These are phyloP conservation scores for Saxispiralis lemnorum DNA, from an alignment of 495 filamentous ascomycete species.

Conservation along the genomic window DNA sequence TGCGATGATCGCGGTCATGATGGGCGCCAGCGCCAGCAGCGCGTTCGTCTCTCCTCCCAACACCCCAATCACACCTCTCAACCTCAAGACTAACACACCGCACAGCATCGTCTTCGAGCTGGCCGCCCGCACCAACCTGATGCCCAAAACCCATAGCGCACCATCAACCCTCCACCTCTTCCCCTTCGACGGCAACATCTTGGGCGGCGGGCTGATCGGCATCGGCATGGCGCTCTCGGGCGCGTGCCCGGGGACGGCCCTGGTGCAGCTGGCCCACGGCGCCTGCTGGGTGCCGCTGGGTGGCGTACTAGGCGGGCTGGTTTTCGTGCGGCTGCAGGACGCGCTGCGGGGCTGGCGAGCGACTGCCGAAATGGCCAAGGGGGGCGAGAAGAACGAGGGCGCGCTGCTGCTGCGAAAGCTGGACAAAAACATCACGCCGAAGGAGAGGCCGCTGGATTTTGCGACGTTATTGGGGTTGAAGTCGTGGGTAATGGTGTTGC, in stretches of 20 bases:
- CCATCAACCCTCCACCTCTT: conserved; percentile 24
- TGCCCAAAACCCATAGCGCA: background rate
- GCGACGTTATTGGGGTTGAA: no score
- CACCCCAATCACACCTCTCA: no score
- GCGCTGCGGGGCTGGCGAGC: conserved; percentile 1
- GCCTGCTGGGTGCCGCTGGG: conserved; percentile 11
- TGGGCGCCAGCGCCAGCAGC: conserved; percentile 35
- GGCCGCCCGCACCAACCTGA: background rate
- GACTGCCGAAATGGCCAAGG: no score
- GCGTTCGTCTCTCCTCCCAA: conserved; percentile 27
- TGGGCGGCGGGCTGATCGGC: conserved; percentile 37
- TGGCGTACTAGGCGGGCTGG: conserved; percentile 10
- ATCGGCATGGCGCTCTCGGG: conserved; percentile 37
- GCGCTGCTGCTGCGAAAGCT: background rate
- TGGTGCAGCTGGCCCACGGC: conserved; percentile 31
- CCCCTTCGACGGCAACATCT: conserved; percentile 35
- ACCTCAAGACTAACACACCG: no score
- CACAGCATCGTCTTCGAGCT: conserved; percentile 5
- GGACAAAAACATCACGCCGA: no score
- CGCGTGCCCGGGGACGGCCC: conserved; percentile 38
- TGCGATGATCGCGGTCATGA: conserved; percentile 40
- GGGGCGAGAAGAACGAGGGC: background rate
- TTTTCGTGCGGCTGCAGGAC: conserved; percentile 1
- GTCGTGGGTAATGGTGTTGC: background rate
- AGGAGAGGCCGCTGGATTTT: no score